Evolutionary conservation across 208 protist genomes (phyloP), one percentile per base, ranked within the genome.

Genomic region (Willaertia magna): DNA sequence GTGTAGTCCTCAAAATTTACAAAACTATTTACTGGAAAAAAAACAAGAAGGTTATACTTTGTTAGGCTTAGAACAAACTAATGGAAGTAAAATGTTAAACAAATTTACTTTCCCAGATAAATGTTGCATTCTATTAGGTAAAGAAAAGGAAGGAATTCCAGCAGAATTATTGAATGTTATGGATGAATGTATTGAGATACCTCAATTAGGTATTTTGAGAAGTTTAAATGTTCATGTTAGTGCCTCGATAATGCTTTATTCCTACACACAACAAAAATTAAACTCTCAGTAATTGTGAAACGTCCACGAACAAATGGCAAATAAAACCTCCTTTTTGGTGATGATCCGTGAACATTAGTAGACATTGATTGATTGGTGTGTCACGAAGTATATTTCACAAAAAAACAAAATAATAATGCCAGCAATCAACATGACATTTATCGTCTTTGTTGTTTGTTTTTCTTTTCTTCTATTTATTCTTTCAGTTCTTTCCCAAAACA

Each of bases 161-260:
- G 92, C 93, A 34, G 87, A 92, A 52, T 85, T 95, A 14, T 87
- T 96, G 9, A 91, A 91, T 20, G 26, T 94, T 47, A 86, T 96
- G 26, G 95, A 97, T 87, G 90, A 92, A 16, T 96, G 93, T 87
- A 92, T 97, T 2, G 94, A 96, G 88, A 95, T 97, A 51, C 94
- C 95, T 51, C 95, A 97, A 88, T 95, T 93, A 81, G 95, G 95
- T 16, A 86, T 96, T 1, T 18, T 96, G 48, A 93, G 93, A 61
- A 96, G 93, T 4, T 88, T 96, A 30, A 97, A 97, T 85, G 95
- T 97, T 52, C 95, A 97, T 87, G 95, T 97, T 4, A 94, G 93
- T 16, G 93, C 93, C 43, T 92, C 93, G 20, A 91, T 97, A 39
- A 89, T 91, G 55, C 94, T 97, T 90, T 97, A 95, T 87, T 93